Evolutionary conservation across 805 yeast genomes (phyloP).

Genomic region (Saccharomycopsis lassenensis): DNA sequence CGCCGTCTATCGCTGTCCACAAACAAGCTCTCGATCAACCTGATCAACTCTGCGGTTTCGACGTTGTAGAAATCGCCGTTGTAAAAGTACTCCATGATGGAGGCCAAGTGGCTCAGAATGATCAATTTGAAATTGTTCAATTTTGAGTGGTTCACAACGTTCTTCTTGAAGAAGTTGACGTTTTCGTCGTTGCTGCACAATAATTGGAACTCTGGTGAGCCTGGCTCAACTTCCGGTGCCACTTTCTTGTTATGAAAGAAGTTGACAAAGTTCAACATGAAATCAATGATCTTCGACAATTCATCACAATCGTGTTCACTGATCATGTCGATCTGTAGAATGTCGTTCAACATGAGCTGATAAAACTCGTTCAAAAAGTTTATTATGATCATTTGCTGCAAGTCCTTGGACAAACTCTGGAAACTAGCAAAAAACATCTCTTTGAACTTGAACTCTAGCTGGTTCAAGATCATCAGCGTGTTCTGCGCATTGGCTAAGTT

Average conservation of each 20-base stretch:
- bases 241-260: conserved; percentile 2
- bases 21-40: conserved; percentile 28
- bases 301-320: conserved; percentile 14
- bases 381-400: conserved; percentile 11
- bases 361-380: conserved; percentile 18
- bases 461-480: conserved; percentile 10
- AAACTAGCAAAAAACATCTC: conserved; percentile 18
- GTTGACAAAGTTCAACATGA: conserved; percentile 11
- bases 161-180: conserved; percentile 7
- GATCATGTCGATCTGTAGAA: conserved; percentile 11
- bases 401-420: conserved; percentile 7
- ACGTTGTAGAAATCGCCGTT: conserved; percentile 35
- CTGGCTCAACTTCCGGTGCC: background rate
- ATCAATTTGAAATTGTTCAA: conserved; percentile 14
- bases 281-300: conserved; percentile 9
- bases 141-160: conserved; percentile 10
- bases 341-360: conserved; percentile 15
- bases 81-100: conserved; percentile 34
- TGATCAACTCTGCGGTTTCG: conserved; percentile 30
- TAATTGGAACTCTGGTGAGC: background rate
- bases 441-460: conserved; percentile 18
- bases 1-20: conserved; percentile 31
- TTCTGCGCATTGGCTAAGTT: conserved; percentile 4
- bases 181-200: conserved; percentile 2
- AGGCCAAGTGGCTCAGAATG: conserved; percentile 24